A percentile compares a stretch with the other conserved stretches of the same genome.
phyloP scores from a whole-genome alignment of 2,329 filamentous ascomycete species.

The Stagonosporopsis vannaccii region DNA sequence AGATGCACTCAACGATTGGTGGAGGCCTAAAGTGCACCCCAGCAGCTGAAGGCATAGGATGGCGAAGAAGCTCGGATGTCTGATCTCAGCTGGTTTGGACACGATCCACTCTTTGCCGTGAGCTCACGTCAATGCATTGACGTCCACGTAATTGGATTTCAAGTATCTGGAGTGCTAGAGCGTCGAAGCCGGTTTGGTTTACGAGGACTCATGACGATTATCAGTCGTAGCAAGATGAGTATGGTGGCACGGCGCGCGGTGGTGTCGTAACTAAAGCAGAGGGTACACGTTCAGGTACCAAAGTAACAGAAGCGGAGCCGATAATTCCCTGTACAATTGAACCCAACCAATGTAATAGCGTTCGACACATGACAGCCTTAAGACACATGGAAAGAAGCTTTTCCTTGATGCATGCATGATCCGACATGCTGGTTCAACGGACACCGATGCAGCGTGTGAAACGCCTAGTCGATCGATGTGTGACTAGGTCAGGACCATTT shows the following conservation, averaged over 20 bases:
- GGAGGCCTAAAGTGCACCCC: constrained; percentile 32
- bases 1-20: constrained; percentile 34
- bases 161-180: neutral
- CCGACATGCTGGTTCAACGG: constrained; percentile 26
- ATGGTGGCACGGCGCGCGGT: constrained; percentile 9
- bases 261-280: neutral
- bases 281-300: constrained; percentile 5
- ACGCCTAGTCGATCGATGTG: constrained; percentile 23
- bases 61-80: constrained; percentile 24
- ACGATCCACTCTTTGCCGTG: constrained; percentile 23
- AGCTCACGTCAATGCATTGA: constrained; percentile 28
- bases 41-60: constrained; percentile 28
- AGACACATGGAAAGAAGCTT: constrained; percentile 29
- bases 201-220: constrained; percentile 1
- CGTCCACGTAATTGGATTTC: constrained; percentile 6
- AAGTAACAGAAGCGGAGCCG: constrained; percentile 16
- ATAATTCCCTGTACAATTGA: constrained; percentile 15
- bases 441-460: constrained; percentile 24
- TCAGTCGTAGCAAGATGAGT: neutral
- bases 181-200: neutral
- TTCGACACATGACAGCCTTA: constrained; percentile 19
- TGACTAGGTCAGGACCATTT: constrained; percentile 19
- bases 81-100: constrained; percentile 22
- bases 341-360: constrained; percentile 23
- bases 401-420: constrained; percentile 25